Evolutionary conservation across 176 grass and related monocot genomes (phyloP), one percentile per base, ranked within the genome.

Genomic region (Urochloa ruziziensis): DNA sequence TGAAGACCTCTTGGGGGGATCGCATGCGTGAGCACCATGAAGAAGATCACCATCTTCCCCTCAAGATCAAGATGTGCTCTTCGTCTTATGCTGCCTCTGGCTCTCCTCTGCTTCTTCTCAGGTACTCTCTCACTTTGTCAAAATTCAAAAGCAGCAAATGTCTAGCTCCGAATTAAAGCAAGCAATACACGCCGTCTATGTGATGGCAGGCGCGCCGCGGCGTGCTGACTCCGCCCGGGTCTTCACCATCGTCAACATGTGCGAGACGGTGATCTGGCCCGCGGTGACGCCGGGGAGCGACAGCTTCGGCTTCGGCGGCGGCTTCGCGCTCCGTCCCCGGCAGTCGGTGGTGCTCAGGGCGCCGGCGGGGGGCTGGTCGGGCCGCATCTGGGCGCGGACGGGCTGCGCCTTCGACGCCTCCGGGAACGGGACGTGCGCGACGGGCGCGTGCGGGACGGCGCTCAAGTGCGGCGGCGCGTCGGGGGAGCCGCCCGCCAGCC

Each of bases 231-330:
- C 85, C 0, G 57, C 87, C 3, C 76, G 93, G 9, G 70, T 90
- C 1, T 94, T 98, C 85, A 99, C 93, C 8, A 90, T 99, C 52
- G 75, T 98, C 51, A 98, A 98, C 73, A 47, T 70, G 11, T 98
- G 96, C 91, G 95, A 90, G 80, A 84, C 82, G 6, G 82, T 63
- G 6, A 83, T 98, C 76, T 98, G 96, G 96, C 93, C 96, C 0
- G 96, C 84, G 2, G 83, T 84, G 46, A 89, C 73, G 0, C 93
- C 93, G 0, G 96, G 8, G 19, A 53, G 96, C 3, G 77, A 90
- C 10, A 79, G 49, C 89, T 95, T 62, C 59, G 59, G 66, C 21
- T 17, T 0, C 29, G 62, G 36, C 66, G 66, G 65, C 36, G 54
- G 24, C 5, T 62, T 77, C 56, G n/a, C 9, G 24, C 75, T 77